Base-by-base conservation (phyloP, 768 basidiomycete species). In the Rhizopogon vesiculosus region DNA sequence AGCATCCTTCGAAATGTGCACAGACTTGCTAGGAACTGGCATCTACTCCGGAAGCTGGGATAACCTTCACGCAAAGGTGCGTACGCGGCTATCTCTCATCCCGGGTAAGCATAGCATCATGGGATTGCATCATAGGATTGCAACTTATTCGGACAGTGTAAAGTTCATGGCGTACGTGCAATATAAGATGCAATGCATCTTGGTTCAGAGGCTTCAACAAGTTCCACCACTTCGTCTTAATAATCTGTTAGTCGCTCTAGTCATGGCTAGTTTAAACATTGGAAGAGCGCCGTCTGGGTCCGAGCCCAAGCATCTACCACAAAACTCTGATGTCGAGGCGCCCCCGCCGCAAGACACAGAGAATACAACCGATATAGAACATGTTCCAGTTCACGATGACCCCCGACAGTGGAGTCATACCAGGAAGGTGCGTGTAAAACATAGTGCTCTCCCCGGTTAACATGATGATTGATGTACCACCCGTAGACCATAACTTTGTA, bases 331-430 rank as follows among this genome's bases (percentile, higher is more conserved):
- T 35, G 18, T 48, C 18, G 15, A 48, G 33, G 18, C 18, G 7
- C 33, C 19, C 7, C 46, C 13, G 15, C 18, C 25, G 3, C 3
- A 25, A 25, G 25, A n/a, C 5, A 15, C 35, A n/a, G 5, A 55
- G 38, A 48, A 58, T 51, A 42, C 42, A 35, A 38, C 43, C 42
- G 74, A 74, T 60, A 73, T 76, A 53, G 74, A 75, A 25, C 67
- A 72, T 40, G 65, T 64, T 48, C 53, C 58, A 12, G 85, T 87
- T 15, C 61, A 70, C 15, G 77, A 87, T 58, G 86, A 88, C 66
- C 86, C 86, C 12, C 77, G 84, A 49, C 63, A 71, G 56, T 88
- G 86, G 86, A 78, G 80, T 7, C 55, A 60, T 29, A 50, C 75
- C 35, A 76, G 81, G 60, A 87, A 88, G 76, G 85, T 81, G 50